phyloP scores from a whole-genome alignment of 2,329 filamentous ascomycete genomes.

The Xylariaceae sp. region DNA sequence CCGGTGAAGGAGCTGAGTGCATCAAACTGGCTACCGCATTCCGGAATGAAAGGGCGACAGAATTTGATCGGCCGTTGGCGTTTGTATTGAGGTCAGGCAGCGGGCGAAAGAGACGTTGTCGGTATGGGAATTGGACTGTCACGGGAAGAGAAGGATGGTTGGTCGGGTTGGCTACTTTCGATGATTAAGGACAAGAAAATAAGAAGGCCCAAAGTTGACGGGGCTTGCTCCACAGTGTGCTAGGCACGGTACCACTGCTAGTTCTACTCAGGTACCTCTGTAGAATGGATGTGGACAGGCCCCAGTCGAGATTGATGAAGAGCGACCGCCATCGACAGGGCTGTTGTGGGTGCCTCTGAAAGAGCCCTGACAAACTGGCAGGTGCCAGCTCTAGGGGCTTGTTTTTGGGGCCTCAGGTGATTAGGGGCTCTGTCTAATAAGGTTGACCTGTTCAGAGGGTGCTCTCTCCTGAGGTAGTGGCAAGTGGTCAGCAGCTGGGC shows the following conservation, averaged over 20 bases:
- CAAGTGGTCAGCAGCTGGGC: too few relatives aligned
- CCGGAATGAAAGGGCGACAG: slow-evolving; percentile 27
- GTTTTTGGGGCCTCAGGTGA: too few relatives aligned
- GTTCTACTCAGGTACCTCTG: too few relatives aligned
- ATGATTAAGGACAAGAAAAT: slow-evolving; percentile 18
- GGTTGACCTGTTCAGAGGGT: too few relatives aligned
- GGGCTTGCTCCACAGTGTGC: slow-evolving; percentile 12
- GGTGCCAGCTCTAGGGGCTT: too few relatives aligned
- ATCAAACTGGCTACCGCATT: slow-evolving; percentile 55
- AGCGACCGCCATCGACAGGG: too few relatives aligned
- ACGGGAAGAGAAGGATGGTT: slow-evolving; percentile 7
- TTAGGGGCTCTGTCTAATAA: too few relatives aligned
- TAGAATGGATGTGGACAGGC: slow-evolving; percentile 7
- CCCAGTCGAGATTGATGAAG: too few relatives aligned
- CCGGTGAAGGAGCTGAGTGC: slow-evolving; percentile 57
- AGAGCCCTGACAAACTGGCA: too few relatives aligned
- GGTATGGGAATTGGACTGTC: slow-evolving; percentile 7
- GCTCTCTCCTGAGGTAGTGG: too few relatives aligned
- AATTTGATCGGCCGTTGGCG: background rate
- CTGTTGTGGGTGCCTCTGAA: too few relatives aligned
- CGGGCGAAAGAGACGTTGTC: background rate
- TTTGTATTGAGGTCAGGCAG: background rate
- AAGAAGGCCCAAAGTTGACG: slow-evolving; percentile 14
- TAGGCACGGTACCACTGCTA: background rate
- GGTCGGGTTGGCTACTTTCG: slow-evolving; percentile 14